Base-by-base conservation (phyloP, 106 monocot genomes). In the Dioscorea alata region DNA sequence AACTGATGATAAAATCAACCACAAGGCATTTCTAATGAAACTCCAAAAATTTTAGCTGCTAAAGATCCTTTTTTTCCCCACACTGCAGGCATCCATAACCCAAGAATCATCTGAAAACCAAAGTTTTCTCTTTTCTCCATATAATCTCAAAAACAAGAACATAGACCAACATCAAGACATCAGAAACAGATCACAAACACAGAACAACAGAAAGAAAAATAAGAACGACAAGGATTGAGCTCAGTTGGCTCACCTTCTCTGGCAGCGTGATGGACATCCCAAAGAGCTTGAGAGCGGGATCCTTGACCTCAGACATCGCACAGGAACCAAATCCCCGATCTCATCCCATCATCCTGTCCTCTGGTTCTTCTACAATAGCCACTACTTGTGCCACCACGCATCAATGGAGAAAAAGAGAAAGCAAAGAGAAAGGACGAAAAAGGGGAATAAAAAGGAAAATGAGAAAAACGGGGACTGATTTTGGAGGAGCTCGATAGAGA, bases 251-350 rank as follows among this genome's bases (percentile, higher is more conserved):
- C 18, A 34, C 42, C 64, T 42, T 18, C 42, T 64, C 64, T 21
- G 33, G 64, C 64, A 60, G 12, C 23, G 59, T 9, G 23, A 60
- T 60, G 23, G 23, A 21, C 59, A 7, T 60, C 23, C 59, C 59
- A 22, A 60, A 60, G 23, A 60, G 59, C 59, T 60, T 60, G 64
- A 64, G 31, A 3, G 64, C 64, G 32, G 64, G 64, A 42, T 33
- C 32, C 32, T 4, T 15, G 16, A 13, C 15, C 4, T 64, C 64
- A 32, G 32, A 34, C 64, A 42, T 33, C 32, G 13, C 64, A 14
- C 8, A 17, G 23, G 20, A 8, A 33, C 33, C 35, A 33, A 4
- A 32, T 13, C 25, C 23, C 59, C 21, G 23, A 60, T 60, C 23
- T n/a, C 59, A 60, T 64, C 25, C 33, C 64, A 15, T 33, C 20